These are phyloP conservation scores for Cladosporium halotolerans DNA, from an alignment of 2,329 filamentous ascomycete genomes.

Conservation along the genomic window DNA sequence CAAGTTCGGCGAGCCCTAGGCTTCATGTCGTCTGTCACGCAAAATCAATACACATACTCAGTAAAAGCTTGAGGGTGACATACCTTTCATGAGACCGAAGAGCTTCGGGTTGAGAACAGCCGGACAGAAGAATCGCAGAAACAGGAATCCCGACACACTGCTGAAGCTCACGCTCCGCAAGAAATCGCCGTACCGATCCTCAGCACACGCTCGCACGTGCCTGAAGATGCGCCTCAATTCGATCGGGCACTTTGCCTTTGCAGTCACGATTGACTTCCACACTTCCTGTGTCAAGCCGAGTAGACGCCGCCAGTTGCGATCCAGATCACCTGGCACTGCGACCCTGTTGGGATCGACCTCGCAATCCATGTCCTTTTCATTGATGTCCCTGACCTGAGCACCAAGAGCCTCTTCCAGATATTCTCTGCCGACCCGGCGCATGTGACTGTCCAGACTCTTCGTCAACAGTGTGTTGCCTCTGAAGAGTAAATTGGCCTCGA, in stretches of 20 bases:
- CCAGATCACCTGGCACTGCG: conserved; percentile 59
- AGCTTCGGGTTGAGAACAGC: conserved; percentile 94
- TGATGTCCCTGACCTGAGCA: conserved; percentile 83
- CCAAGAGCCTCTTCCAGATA: conserved; percentile 82
- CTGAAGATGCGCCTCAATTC: conserved; percentile 82
- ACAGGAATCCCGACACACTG: conserved; percentile 89
- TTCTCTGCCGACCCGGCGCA: conserved; percentile 88
- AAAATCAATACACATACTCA: conserved; percentile 13
- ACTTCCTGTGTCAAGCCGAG: conserved; percentile 72
- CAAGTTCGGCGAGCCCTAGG: conserved; percentile 78
- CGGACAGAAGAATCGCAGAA: conserved; percentile 90
- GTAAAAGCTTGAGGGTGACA: conserved; percentile 13
- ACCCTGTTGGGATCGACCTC: conserved; percentile 89
- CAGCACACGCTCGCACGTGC: conserved; percentile 85
- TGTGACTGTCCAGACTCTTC: conserved; percentile 88
- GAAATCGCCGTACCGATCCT: conserved; percentile 91
- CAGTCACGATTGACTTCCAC: conserved; percentile 75
- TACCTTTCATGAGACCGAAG: conserved; percentile 74
- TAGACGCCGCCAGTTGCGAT: conserved; percentile 75
- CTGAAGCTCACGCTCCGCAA: conserved; percentile 85
- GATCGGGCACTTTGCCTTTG: conserved; percentile 67
- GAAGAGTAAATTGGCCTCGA: conserved; percentile 91
- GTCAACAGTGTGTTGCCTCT: conserved; percentile 91
- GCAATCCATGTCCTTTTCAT: conserved; percentile 82
- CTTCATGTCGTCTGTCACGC: conserved; percentile 66